These are phyloP conservation scores for Aspergillus novoparasiticus DNA, from an alignment of 2,329 filamentous ascomycete species.

Conservation along the genomic window DNA sequence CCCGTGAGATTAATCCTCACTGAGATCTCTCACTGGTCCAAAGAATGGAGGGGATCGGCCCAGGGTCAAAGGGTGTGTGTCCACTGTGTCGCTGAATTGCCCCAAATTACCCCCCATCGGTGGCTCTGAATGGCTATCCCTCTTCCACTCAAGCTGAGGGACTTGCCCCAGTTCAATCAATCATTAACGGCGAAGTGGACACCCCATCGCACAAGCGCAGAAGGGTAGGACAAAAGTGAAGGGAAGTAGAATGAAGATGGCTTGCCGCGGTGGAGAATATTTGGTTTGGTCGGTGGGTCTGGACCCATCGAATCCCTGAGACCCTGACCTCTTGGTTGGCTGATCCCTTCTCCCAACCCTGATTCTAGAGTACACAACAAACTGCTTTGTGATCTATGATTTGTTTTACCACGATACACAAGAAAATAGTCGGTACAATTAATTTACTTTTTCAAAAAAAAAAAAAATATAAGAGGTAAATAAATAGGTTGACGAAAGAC, in stretches of 20 bases:
- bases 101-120: neutral
- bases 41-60: slow-evolving; percentile 13
- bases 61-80: slow-evolving; percentile 8
- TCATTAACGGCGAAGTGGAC: slow-evolving; percentile 6
- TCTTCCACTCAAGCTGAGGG: neutral
- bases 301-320: slow-evolving; percentile 2
- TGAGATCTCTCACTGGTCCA: slow-evolving; percentile 8
- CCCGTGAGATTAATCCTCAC: slow-evolving; percentile 13
- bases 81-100: neutral
- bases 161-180: slow-evolving; percentile 2
- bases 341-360: neutral
- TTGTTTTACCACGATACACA: neutral
- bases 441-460: neutral
- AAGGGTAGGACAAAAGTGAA: neutral
- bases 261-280: slow-evolving; percentile 11
- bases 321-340: slow-evolving; percentile 9
- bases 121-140: neutral
- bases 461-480: neutral
- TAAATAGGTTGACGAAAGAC: neutral
- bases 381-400: neutral
- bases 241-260: slow-evolving; percentile 16
- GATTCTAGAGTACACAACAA: neutral
- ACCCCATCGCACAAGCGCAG: neutral
- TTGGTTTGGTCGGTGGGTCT: slow-evolving; percentile 9
- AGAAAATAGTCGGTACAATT: neutral